phyloP scores from a whole-genome alignment of 1,284 basidiomycete genomes.

The Apiotrichum laibachii region DNA sequence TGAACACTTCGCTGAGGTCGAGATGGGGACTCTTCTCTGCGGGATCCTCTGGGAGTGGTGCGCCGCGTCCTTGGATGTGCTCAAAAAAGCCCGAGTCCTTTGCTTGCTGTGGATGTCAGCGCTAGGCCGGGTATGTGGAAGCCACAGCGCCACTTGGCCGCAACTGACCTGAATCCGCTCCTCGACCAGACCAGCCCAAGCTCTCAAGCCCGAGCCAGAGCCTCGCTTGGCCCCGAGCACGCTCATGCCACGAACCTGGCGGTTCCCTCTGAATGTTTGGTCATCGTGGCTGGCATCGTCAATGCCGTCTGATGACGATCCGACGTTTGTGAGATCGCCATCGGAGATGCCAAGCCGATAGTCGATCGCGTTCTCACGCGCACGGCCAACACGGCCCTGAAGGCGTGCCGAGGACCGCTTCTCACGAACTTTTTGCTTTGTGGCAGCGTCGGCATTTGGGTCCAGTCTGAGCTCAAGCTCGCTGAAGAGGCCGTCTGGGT shows the following conservation, averaged over 20 bases:
- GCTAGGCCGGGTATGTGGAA: background rate
- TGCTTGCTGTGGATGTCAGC: slow-evolving; percentile 26
- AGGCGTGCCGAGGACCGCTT: slow-evolving; percentile 57
- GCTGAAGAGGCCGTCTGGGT: slow-evolving; percentile 35
- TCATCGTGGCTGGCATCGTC: slow-evolving; percentile 61
- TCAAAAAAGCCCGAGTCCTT: slow-evolving; percentile 65
- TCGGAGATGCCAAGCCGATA: slow-evolving; percentile 59
- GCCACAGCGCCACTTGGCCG: background rate
- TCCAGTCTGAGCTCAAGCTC: slow-evolving; percentile 44
- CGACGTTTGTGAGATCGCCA: slow-evolving; percentile 51
- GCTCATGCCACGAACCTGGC: slow-evolving; percentile 51
- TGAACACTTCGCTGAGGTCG: slow-evolving; percentile 61
- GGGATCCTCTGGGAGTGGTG: slow-evolving; percentile 61
- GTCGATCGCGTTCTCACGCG: slow-evolving; percentile 70
- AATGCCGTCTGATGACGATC: slow-evolving; percentile 48
- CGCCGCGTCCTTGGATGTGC: slow-evolving; percentile 69
- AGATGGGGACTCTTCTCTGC: slow-evolving; percentile 80
- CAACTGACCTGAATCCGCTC: slow-evolving; percentile 64
- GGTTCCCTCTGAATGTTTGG: slow-evolving; percentile 57
- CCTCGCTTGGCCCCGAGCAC: slow-evolving; percentile 43
- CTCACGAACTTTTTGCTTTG: slow-evolving; percentile 58
- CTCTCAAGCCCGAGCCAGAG: slow-evolving; percentile 58
- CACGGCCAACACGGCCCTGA: slow-evolving; percentile 61
- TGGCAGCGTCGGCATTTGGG: slow-evolving; percentile 56
- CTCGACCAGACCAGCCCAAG: slow-evolving; percentile 72